Conservation (phyloP, 2,329 filamentous ascomycete species). For the Ceratocystis variospora region DNA sequence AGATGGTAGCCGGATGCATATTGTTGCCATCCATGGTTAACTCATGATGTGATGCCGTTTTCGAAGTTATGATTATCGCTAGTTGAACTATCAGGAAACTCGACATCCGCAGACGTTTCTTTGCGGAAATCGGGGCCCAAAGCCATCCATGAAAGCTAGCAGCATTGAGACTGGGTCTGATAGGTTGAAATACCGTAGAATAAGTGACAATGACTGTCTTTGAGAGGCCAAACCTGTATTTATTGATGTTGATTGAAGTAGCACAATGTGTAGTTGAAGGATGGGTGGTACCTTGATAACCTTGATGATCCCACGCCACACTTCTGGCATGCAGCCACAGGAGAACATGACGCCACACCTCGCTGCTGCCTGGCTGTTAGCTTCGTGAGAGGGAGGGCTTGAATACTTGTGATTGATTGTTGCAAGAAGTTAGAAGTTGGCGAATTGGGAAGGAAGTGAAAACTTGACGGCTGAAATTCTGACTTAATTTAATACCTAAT, state of each 20-base stretch:
- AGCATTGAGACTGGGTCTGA: neutral
- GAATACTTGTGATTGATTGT: neutral
- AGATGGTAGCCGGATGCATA: neutral
- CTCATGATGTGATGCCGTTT: neutral
- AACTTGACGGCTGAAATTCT: neutral
- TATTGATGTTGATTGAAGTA: neutral
- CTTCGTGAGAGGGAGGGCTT: neutral
- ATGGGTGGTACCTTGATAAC: neutral
- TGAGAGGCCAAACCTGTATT: neutral
- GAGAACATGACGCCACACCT: neutral
- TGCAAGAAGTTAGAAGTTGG: too few species aligned
- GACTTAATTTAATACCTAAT: neutral
- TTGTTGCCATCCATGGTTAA: neutral
- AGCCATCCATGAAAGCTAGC: neutral
- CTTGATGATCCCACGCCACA: conserved; percentile 3
- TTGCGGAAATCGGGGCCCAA: neutral
- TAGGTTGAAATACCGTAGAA: too few species aligned
- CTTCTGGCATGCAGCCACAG: neutral
- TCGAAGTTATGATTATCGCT: neutral
- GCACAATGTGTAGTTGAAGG: neutral
- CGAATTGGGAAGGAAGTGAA: neutral
- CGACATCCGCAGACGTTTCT: neutral
- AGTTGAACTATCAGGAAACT: neutral
- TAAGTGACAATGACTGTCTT: neutral
- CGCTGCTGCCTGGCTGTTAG: neutral